Percentiles rank a stretch among this genome's conserved stretches.
These are phyloP conservation scores for Trypanosoma congolense DNA, from an alignment of 208 protist genomes.

Conservation along the genomic window DNA sequence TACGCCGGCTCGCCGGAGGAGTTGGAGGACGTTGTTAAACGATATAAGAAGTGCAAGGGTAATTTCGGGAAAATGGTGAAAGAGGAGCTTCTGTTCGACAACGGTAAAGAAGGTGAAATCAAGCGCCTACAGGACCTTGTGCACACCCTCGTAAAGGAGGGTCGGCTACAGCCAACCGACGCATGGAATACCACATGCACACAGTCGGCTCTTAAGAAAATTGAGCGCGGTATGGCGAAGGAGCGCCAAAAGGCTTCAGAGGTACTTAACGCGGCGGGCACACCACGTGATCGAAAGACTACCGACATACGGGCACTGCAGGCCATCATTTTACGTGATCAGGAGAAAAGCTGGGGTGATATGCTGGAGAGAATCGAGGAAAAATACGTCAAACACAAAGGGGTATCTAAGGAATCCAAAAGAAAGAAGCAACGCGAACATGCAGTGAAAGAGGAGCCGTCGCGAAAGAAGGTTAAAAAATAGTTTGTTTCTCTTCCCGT, in stretches of 20 bases:
- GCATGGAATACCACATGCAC: conserved; percentile 43
- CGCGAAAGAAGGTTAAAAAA: conserved; percentile 12
- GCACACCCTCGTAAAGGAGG: conserved; percentile 25
- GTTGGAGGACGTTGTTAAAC: conserved; percentile 38
- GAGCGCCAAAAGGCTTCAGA: conserved; percentile 66
- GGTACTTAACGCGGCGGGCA: conserved; percentile 53
- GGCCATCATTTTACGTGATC: conserved; percentile 58
- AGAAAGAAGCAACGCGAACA: conserved; percentile 11
- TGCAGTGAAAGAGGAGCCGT: conserved; percentile 8
- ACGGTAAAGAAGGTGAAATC: conserved; percentile 50
- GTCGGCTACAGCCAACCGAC: conserved; percentile 24
- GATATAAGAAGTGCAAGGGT: conserved; percentile 55
- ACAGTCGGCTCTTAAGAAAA: conserved; percentile 22
- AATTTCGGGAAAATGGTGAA: conserved; percentile 73
- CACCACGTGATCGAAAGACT: no score
- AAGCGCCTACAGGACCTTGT: conserved; percentile 43
- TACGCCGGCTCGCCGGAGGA: conserved; percentile 78
- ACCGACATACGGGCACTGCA: conserved; percentile 43
- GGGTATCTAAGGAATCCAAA: conserved; percentile 1
- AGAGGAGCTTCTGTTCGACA: conserved; percentile 77
- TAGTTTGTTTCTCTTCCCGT: no score
- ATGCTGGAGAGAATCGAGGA: conserved; percentile 63
- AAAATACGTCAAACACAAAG: conserved; percentile 46
- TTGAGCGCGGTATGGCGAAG: conserved; percentile 38
- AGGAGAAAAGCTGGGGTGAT: conserved; percentile 43